Percentiles rank a stretch among this genome's conserved stretches.
Conservation (phyloP, 2,329 filamentous ascomycete genomes). For the Pseudogymnoascus sp. region DNA sequence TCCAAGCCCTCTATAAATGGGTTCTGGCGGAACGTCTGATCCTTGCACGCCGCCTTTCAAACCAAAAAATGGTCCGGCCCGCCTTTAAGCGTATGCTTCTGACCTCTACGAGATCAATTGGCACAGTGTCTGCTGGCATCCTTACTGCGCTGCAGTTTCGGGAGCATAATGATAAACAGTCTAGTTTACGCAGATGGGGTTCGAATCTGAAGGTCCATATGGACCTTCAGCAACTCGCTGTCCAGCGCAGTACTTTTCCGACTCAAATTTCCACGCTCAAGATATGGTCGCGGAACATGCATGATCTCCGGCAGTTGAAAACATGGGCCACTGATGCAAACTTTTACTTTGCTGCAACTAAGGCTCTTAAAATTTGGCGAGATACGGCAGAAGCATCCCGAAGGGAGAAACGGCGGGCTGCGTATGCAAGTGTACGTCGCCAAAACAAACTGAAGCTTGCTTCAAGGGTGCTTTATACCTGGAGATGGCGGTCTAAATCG, state of each 20-base stretch:
- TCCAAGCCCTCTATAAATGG: slow-evolving; percentile 53
- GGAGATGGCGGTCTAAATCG: slow-evolving; percentile 21
- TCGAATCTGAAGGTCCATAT: slow-evolving; percentile 18
- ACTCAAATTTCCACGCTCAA: slow-evolving; percentile 18
- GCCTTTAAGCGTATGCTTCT: slow-evolving; percentile 33
- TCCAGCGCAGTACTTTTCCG: slow-evolving; percentile 19
- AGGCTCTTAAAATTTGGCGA: slow-evolving; percentile 26
- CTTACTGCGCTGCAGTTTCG: slow-evolving; percentile 21
- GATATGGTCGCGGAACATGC: slow-evolving; percentile 19
- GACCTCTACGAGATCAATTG: slow-evolving; percentile 29
- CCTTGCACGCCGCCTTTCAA: slow-evolving; percentile 32
- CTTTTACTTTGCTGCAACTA: slow-evolving; percentile 26
- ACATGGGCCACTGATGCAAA: slow-evolving; percentile 22
- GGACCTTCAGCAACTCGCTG: slow-evolving; percentile 19
- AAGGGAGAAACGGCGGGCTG: slow-evolving; percentile 26
- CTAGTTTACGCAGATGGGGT: slow-evolving; percentile 22
- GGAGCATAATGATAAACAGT: slow-evolving; percentile 20
- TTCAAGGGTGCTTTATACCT: slow-evolving; percentile 20
- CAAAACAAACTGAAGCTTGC: slow-evolving; percentile 25
- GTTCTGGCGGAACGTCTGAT: slow-evolving; percentile 40
- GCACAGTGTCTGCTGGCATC: slow-evolving; percentile 21
- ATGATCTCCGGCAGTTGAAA: slow-evolving; percentile 22
- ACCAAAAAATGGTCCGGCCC: slow-evolving; percentile 33
- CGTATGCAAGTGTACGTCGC: slow-evolving; percentile 26
- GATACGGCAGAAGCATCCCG: slow-evolving; percentile 21